These are phyloP conservation scores for Sporobolomyces pararoseus DNA, from an alignment of 768 basidiomycete species.

Conservation along the genomic window DNA sequence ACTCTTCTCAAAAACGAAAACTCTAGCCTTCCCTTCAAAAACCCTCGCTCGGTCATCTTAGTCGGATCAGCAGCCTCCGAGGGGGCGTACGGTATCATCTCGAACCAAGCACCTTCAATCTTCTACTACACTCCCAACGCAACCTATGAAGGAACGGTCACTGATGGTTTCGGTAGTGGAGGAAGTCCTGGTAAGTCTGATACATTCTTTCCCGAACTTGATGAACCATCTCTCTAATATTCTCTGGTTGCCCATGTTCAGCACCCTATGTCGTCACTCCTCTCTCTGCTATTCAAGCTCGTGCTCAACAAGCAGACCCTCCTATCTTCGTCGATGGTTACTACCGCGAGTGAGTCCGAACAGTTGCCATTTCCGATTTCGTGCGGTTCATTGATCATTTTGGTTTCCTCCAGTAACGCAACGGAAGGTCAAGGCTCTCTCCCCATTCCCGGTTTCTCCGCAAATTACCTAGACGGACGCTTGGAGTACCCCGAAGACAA, in stretches of 20 bases:
- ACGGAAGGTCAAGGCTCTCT: slow-evolving; percentile 8
- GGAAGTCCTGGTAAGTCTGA: no score
- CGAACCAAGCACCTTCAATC: neutral
- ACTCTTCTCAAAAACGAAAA: slow-evolving; percentile 43
- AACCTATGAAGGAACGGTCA: neutral
- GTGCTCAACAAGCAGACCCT: slow-evolving; percentile 38
- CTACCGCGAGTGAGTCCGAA: slow-evolving; percentile 15
- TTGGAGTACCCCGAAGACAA: slow-evolving; percentile 11
- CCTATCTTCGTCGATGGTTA: slow-evolving; percentile 30
- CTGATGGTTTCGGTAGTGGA: slow-evolving; percentile 49
- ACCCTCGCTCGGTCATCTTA: slow-evolving; percentile 10
- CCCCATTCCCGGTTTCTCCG: slow-evolving; percentile 9
- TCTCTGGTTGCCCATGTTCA: no score
- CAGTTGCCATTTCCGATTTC: neutral
- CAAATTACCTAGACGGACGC: slow-evolving; percentile 33
- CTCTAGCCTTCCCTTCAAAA: slow-evolving; percentile 15
- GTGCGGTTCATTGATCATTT: neutral
- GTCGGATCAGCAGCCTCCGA: slow-evolving; percentile 41
- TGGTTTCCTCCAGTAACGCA: slow-evolving; percentile 21
- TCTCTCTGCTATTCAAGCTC: slow-evolving; percentile 46
- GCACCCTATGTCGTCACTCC: slow-evolving; percentile 48
- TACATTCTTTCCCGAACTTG: no score
- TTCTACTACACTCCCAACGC: neutral
- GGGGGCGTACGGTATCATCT: slow-evolving; percentile 38
- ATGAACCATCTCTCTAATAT: no score